Conservation (phyloP, 768 basidiomycete genomes). For the Lactarius pseudohatsudake region DNA sequence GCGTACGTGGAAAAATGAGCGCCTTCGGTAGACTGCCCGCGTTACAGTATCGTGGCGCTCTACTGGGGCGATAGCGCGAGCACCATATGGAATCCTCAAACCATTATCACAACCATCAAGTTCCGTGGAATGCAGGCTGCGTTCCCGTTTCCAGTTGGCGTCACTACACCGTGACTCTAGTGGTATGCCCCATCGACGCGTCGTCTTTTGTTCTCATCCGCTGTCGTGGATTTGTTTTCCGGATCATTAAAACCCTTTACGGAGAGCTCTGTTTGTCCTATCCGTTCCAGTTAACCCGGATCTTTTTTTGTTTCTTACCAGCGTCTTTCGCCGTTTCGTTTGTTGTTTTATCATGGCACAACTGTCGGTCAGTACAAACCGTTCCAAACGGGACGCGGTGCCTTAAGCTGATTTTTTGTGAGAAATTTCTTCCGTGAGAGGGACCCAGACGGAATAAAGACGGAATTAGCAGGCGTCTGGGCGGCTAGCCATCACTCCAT, state of each 20-base stretch:
- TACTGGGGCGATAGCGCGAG: slow-evolving; percentile 61
- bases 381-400: neutral
- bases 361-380: too few relatives aligned
- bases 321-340: neutral
- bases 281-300: too few relatives aligned
- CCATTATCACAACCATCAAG: slow-evolving; percentile 58
- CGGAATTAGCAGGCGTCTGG: too few relatives aligned
- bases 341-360: neutral
- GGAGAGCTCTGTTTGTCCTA: too few relatives aligned
- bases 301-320: too few relatives aligned
- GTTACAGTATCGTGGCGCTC: slow-evolving; percentile 60
- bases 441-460: too few relatives aligned
- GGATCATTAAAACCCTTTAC: neutral
- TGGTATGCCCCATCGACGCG: slow-evolving; percentile 41
- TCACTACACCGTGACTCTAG: slow-evolving; percentile 51
- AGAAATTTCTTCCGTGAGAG: too few relatives aligned
- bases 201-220: neutral
- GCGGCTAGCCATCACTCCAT: too few relatives aligned
- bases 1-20: too few relatives aligned
- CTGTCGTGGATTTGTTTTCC: neutral
- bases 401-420: neutral
- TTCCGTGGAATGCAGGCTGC: slow-evolving; percentile 67
- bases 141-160: slow-evolving; percentile 78
- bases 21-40: too few relatives aligned
- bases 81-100: slow-evolving; percentile 53